Evolutionary conservation across 352 stramenopile genomes (phyloP).

Genomic region (Pythium myriotylum): DNA sequence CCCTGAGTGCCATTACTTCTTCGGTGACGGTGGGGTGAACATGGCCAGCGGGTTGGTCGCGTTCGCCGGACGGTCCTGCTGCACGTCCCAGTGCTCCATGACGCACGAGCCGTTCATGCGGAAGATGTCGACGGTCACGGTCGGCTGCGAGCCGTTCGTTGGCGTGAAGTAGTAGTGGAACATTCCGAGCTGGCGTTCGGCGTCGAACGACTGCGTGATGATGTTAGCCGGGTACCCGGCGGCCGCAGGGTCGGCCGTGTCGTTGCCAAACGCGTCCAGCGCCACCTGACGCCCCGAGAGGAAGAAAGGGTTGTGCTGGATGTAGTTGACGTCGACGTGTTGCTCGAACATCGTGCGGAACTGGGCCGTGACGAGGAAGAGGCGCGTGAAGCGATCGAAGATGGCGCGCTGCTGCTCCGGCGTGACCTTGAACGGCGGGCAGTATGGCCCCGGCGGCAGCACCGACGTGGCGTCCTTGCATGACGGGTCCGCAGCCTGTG

Average conservation of each 20-base stretch:
- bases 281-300: background rate
- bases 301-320: slow-evolving; percentile 6
- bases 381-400: background rate
- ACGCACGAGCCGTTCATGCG: too few relatives aligned
- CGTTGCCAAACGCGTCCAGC: background rate
- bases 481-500: background rate
- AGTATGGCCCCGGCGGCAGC: background rate
- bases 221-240: background rate
- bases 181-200: background rate
- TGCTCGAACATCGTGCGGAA: background rate
- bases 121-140: too few relatives aligned
- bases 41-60: slow-evolving; percentile 1
- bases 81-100: background rate
- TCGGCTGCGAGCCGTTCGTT: background rate
- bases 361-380: background rate
- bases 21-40: background rate
- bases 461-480: background rate
- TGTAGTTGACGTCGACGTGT: slow-evolving; percentile 1
- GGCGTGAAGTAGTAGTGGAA: slow-evolving; percentile 3
- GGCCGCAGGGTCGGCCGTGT: background rate
- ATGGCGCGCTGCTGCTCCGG: slow-evolving; percentile 1
- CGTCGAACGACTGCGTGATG: background rate
- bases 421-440: background rate
- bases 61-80: background rate
- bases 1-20: background rate